These are phyloP conservation scores for Bipolaris oryzae DNA, from an alignment of 2,329 filamentous ascomycete species.

Conservation along the genomic window DNA sequence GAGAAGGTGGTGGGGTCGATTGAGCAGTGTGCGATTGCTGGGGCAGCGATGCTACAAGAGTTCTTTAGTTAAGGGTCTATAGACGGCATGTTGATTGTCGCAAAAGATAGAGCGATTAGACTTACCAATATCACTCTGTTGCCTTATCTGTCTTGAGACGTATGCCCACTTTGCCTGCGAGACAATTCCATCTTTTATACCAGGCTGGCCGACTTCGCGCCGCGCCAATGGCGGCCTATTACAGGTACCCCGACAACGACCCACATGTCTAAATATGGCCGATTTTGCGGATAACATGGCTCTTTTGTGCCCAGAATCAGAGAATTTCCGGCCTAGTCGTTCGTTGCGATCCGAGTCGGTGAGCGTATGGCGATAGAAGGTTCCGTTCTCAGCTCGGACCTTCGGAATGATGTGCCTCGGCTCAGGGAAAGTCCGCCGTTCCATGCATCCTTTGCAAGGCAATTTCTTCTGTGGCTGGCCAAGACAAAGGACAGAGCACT, in stretches of 20 bases:
- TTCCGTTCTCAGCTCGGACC: conserved; percentile 22
- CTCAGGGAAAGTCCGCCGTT: conserved; percentile 13
- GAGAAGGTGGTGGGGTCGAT: conserved; percentile 10
- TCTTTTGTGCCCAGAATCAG: conserved; percentile 21
- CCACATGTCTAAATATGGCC: conserved; percentile 37
- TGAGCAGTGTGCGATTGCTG: conserved; percentile 15
- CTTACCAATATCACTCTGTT: conserved; percentile 28
- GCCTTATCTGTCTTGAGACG: conserved; percentile 14
- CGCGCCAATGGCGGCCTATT: conserved; percentile 12
- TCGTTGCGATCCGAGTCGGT: conserved; percentile 16
- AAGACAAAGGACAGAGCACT: not conserved
- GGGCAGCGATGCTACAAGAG: not conserved
- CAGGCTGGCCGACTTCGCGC: conserved; percentile 30
- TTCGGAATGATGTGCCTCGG: conserved; percentile 23
- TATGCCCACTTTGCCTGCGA: conserved; percentile 3
- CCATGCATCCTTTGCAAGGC: conserved; percentile 1
- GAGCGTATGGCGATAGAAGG: conserved; percentile 14
- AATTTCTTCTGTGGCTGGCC: conserved; percentile 3
- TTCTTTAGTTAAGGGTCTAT: not conserved
- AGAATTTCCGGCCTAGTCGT: conserved; percentile 14
- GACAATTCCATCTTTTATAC: conserved; percentile 22
- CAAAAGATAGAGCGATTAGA: not conserved
- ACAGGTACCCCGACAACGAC: conserved; percentile 12
- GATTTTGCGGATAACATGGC: conserved; percentile 35
- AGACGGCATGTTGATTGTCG: not conserved